Evolutionary conservation across 306 rosid species (phyloP).

Genomic region (Castanopsis chinensis): DNA sequence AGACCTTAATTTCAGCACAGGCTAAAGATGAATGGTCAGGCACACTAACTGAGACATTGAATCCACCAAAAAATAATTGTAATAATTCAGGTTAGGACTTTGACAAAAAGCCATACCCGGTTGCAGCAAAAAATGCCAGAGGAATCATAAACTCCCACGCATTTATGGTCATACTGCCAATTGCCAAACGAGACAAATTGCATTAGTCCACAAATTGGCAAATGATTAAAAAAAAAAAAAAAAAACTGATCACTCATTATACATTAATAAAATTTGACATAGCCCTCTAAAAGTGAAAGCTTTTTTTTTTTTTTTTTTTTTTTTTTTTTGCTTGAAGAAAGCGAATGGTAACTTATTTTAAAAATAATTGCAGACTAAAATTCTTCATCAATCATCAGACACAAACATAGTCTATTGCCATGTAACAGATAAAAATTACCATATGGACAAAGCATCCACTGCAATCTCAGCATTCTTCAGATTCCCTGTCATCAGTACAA

Average conservation of each 20-base stretch:
- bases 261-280: not conserved
- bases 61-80: not conserved
- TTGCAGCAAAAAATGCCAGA: conserved; percentile 68
- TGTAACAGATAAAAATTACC: conserved; percentile 35
- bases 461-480: conserved; percentile 67
- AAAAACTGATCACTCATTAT: not conserved
- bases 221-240: too few species aligned
- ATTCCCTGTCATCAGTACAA: conserved; percentile 75
- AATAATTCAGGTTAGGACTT: not conserved
- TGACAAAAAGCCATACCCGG: conserved; percentile 46
- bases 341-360: not conserved
- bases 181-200: conserved; percentile 33
- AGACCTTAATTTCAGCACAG: too few species aligned
- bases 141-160: conserved; percentile 87
- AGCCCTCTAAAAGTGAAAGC: not conserved
- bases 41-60: not conserved
- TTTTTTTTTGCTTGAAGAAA: not conserved
- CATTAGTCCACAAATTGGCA: not conserved
- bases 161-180: conserved; percentile 70
- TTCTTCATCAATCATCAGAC: too few species aligned
- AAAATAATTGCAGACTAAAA: not conserved
- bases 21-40: too few species aligned
- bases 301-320: too few species aligned
- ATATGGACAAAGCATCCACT: conserved; percentile 74
- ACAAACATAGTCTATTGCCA: too few species aligned